These are phyloP conservation scores for Ampelomyces quisqualis DNA, from an alignment of 2,329 filamentous ascomycete genomes.

Conservation along the genomic window DNA sequence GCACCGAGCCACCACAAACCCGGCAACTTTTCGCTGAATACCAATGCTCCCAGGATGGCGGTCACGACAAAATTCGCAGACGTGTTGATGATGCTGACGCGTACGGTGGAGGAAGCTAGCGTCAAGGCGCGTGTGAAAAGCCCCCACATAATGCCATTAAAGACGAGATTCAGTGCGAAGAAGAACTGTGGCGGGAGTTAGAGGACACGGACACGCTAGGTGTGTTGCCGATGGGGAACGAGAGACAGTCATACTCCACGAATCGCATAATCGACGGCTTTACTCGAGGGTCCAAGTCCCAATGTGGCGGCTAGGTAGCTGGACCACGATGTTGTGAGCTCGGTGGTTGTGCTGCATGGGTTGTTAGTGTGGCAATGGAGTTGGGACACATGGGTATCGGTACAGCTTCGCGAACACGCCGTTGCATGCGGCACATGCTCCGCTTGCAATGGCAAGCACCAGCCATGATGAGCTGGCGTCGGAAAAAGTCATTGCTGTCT, in stretches of 20 bases:
- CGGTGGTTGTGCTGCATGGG: slow-evolving; percentile 57
- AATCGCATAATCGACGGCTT: slow-evolving; percentile 53
- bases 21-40: slow-evolving; percentile 72
- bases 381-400: slow-evolving; percentile 5
- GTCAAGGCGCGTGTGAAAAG: slow-evolving; percentile 79
- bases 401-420: slow-evolving; percentile 82
- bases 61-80: slow-evolving; percentile 80
- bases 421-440: slow-evolving; percentile 77
- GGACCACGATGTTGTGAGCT: slow-evolving; percentile 58
- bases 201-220: background rate
- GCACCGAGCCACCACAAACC: slow-evolving; percentile 77
- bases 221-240: background rate
- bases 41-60: slow-evolving; percentile 66
- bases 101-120: slow-evolving; percentile 70
- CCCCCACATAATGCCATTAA: slow-evolving; percentile 82
- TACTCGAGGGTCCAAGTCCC: slow-evolving; percentile 49
- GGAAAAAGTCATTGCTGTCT: slow-evolving; percentile 24
- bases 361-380: slow-evolving; percentile 14
- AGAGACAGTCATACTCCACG: slow-evolving; percentile 50
- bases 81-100: slow-evolving; percentile 80
- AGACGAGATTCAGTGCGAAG: slow-evolving; percentile 71
- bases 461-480: slow-evolving; percentile 51
- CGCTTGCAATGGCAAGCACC: slow-evolving; percentile 69
- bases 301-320: slow-evolving; percentile 52
- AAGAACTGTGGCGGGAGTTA: slow-evolving; percentile 57